Percentiles rank a stretch among this genome's conserved stretches.
Evolutionary conservation across 1,284 basidiomycete genomes (phyloP).

Genomic region (Takashimella koratensis): DNA sequence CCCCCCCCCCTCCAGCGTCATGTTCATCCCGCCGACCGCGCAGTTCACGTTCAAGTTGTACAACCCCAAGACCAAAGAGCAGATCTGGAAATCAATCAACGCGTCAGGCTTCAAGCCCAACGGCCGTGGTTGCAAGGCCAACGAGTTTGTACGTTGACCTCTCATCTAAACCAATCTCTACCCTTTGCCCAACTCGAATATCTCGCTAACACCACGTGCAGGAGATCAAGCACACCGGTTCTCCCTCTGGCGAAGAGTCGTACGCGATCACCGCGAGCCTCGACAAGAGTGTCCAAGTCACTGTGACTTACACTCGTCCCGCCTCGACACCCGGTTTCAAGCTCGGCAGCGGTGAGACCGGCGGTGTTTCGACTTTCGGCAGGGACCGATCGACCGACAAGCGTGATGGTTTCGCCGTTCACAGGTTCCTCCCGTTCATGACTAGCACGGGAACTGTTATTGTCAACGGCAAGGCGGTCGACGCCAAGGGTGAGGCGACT

Average conservation of each 20-base stretch:
- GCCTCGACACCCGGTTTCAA: conserved; percentile 81
- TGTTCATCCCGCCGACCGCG: conserved; percentile 65
- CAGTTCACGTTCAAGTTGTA: conserved; percentile 93
- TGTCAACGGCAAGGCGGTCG: conserved; percentile 63
- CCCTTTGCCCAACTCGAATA: neutral
- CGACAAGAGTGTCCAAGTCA: conserved; percentile 73
- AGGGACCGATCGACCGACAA: conserved; percentile 53
- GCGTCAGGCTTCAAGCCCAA: conserved; percentile 76
- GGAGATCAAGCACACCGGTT: conserved; percentile 63
- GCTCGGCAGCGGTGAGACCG: conserved; percentile 78
- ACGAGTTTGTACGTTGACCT: conserved; percentile 65
- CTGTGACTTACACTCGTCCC: conserved; percentile 68
- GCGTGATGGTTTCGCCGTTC: conserved; percentile 83
- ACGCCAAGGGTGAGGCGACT: conserved; percentile 76
- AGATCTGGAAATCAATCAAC: conserved; percentile 84
- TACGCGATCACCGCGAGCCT: conserved; percentile 81
- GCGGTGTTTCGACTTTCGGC: conserved; percentile 90
- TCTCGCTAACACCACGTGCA: no score
- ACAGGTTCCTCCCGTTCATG: conserved; percentile 85
- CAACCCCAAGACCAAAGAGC: conserved; percentile 73
- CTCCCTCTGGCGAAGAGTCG: conserved; percentile 60
- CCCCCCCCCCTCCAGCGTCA: conserved; percentile 27
- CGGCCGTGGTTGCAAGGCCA: conserved; percentile 83
- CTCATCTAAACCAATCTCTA: neutral
- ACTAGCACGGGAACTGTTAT: conserved; percentile 68